Percentiles rank a stretch among this genome's conserved stretches.
phyloP scores from a whole-genome alignment of 805 yeast genomes.

The Hanseniaspora guilliermondii region DNA sequence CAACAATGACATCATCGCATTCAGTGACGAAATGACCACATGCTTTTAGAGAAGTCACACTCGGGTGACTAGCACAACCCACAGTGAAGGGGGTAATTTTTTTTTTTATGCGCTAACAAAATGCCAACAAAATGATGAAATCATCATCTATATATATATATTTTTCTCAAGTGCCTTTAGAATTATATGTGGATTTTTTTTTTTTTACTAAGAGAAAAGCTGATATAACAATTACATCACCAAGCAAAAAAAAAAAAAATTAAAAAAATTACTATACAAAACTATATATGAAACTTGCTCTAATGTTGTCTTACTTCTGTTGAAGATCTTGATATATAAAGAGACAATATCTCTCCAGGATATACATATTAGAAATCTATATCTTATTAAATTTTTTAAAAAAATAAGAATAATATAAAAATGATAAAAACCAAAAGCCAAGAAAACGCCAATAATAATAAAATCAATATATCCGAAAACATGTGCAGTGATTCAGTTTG shows the following conservation, averaged over 20 bases:
- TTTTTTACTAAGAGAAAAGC: background rate
- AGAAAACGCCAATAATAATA: background rate
- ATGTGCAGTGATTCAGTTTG: conserved; percentile 11
- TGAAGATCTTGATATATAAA: background rate
- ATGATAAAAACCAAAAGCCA: background rate
- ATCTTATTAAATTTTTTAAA: too few species aligned
- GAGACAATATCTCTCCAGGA: background rate
- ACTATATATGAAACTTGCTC: too few species aligned
- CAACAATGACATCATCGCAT: background rate
- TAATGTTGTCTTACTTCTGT: background rate
- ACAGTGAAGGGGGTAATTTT: background rate
- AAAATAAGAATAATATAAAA: too few species aligned
- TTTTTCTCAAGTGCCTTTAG: background rate
- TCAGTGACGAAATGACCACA: background rate
- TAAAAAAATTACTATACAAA: too few species aligned
- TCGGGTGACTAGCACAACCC: background rate
- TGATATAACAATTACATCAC: too few species aligned
- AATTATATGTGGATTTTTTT: too few species aligned
- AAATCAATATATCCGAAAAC: background rate
- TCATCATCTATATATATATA: background rate
- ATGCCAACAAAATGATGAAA: conserved; percentile 3
- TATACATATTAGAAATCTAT: too few species aligned
- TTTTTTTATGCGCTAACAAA: background rate
- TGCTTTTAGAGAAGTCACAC: background rate
- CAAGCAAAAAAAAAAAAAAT: too few species aligned